A percentile compares a stretch with the other conserved stretches of the same genome.
Conservation (phyloP, 2,329 filamentous ascomycete species). For the Trichoderma aggressivum region DNA sequence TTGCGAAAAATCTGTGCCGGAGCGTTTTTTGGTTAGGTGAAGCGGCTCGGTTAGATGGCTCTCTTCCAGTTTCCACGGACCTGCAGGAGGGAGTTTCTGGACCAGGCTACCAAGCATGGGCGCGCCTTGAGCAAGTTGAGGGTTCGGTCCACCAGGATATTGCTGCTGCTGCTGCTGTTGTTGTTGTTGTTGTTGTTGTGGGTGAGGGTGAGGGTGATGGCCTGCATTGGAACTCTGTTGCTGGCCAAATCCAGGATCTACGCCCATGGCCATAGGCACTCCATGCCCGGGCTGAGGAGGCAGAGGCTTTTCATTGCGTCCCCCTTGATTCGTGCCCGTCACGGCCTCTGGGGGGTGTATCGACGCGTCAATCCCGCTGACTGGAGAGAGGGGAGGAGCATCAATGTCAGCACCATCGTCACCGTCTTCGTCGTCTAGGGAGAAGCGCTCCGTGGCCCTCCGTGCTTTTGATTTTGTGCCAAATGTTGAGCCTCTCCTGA, state of each 20-base stretch:
- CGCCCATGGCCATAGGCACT: neutral
- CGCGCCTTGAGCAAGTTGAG: neutral
- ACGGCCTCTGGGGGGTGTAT: neutral
- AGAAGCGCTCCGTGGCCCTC: slow-evolving; percentile 34
- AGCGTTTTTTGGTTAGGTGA: slow-evolving; percentile 34
- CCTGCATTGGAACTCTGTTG: neutral
- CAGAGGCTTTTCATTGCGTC: neutral
- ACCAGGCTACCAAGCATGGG: slow-evolving; percentile 35
- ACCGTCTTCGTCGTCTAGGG: slow-evolving; percentile 36
- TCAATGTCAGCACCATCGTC: slow-evolving; percentile 25
- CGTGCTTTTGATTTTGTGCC: slow-evolving; percentile 37
- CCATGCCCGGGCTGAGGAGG: neutral
- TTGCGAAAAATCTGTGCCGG: slow-evolving; percentile 32
- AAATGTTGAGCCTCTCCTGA: slow-evolving; percentile 57
- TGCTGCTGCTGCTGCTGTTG: neutral
- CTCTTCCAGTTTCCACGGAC: slow-evolving; percentile 53
- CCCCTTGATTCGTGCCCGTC: neutral
- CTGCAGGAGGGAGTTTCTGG: slow-evolving; percentile 41
- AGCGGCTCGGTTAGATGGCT: slow-evolving; percentile 53
- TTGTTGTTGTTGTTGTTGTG: neutral
- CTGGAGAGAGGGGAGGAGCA: neutral
- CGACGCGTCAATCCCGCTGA: neutral
- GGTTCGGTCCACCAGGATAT: neutral
- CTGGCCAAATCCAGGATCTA: neutral
- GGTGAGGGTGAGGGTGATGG: neutral